Percentiles rank a stretch among this genome's conserved stretches.
phyloP scores from a whole-genome alignment of 306 rosid genomes.

The Vigna reflexopilosa region DNA sequence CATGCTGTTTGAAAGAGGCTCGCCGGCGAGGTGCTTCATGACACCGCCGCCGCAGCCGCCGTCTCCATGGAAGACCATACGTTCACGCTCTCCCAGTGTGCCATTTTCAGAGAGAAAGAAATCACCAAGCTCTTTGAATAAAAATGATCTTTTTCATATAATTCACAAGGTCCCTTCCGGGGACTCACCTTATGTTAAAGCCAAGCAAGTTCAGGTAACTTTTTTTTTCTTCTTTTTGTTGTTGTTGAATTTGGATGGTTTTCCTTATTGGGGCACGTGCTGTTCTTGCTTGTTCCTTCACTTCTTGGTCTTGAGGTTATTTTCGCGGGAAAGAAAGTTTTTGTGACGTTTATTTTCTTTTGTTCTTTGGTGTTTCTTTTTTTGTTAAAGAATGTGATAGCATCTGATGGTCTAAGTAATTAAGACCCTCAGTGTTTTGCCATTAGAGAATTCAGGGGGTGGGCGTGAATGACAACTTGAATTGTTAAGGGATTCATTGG shows the following conservation, averaged over 20 bases:
- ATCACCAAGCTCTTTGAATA: slow-evolving; percentile 53
- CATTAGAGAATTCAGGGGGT: not conserved
- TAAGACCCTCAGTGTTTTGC: not conserved
- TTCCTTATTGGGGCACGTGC: not conserved
- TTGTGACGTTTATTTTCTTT: not conserved
- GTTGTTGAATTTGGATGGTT: not conserved
- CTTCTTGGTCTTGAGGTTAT: slow-evolving; percentile 46
- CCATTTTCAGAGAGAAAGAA: slow-evolving; percentile 68
- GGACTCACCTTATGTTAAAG: slow-evolving; percentile 91
- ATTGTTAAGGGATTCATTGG: not conserved
- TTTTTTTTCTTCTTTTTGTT: not conserved
- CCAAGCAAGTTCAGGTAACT: slow-evolving; percentile 94
- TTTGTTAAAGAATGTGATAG: not conserved
- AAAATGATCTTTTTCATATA: slow-evolving; percentile 66
- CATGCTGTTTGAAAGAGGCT: slow-evolving; percentile 46
- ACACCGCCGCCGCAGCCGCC: slow-evolving; percentile 54
- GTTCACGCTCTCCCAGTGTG: slow-evolving; percentile 45
- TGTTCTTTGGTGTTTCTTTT: slow-evolving; percentile 23
- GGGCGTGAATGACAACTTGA: slow-evolving; percentile 1
- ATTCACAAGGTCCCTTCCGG: slow-evolving; percentile 90
- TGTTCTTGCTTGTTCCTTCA: slow-evolving; percentile 37
- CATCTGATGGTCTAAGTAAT: slow-evolving; percentile 14
- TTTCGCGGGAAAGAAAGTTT: not conserved
- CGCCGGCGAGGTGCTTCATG: slow-evolving; percentile 57
- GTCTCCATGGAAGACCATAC: slow-evolving; percentile 46